Percentiles rank a stretch among this genome's conserved stretches.
Conservation (phyloP, 257 asterid species). For the Solanum chiquidenum region DNA sequence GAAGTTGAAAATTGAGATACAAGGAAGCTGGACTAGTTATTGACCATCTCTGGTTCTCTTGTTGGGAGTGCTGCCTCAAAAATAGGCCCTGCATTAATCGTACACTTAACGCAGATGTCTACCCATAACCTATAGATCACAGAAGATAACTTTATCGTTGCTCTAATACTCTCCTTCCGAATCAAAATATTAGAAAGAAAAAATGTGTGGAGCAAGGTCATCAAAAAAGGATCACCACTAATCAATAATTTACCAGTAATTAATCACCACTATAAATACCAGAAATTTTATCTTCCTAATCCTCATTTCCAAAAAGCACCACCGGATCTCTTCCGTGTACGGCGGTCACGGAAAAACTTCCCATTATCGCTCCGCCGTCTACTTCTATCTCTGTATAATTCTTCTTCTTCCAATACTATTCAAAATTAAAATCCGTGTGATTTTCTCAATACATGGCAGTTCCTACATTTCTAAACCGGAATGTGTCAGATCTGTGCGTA, state of each 20-base stretch:
- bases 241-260: background rate
- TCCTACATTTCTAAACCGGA: slow-evolving; percentile 35
- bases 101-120: no score
- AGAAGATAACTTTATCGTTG: background rate
- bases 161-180: background rate
- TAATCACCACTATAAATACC: background rate
- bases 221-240: background rate
- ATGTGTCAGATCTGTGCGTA: slow-evolving; percentile 63
- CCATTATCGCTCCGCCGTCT: background rate
- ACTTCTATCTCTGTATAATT: background rate
- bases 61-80: background rate
- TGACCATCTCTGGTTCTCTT: background rate
- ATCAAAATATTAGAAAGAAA: background rate
- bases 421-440: background rate
- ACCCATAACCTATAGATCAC: no score
- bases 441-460: slow-evolving; percentile 55
- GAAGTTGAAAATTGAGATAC: background rate
- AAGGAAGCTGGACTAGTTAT: background rate
- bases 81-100: no score
- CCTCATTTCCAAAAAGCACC: background rate
- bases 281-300: background rate
- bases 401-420: background rate
- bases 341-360: background rate
- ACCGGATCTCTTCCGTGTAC: background rate
- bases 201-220: background rate